Evolutionary conservation across 495 filamentous ascomycete species (phyloP).

Genomic region (Filosporella fistucella): DNA sequence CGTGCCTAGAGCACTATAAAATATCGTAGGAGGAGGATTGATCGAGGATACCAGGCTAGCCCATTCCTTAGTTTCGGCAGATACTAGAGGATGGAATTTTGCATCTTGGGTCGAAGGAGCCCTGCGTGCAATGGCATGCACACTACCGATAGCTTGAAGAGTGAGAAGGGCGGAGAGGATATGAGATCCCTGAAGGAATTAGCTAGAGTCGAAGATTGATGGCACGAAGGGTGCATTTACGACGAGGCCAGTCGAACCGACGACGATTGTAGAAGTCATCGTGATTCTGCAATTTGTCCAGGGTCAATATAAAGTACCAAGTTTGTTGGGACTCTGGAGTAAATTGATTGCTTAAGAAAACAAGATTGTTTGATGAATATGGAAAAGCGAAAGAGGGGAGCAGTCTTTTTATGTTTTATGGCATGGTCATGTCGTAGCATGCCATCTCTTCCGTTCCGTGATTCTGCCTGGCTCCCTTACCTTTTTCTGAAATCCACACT

Average conservation of each 20-base stretch:
- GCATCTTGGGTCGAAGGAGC: constrained; percentile 23
- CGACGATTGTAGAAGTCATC: constrained; percentile 22
- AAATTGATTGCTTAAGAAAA: no score
- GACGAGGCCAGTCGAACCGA: constrained; percentile 23
- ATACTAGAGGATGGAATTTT: constrained; percentile 37
- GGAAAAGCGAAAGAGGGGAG: no score
- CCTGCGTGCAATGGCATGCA: constrained; percentile 36
- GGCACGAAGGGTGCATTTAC: constrained; percentile 3
- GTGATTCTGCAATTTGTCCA: no score
- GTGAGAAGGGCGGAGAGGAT: constrained; percentile 45
- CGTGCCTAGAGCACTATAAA: constrained; percentile 55
- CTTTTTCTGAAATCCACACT: no score
- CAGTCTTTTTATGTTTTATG: no score
- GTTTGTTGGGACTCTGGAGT: no score
- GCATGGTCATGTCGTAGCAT: no score
- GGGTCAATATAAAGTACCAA: no score
- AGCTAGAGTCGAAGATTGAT: not conserved
- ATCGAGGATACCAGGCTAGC: constrained; percentile 39
- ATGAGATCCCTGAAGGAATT: constrained; percentile 31
- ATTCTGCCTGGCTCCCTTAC: no score
- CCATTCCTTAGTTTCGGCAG: constrained; percentile 39
- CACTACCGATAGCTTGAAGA: constrained; percentile 17
- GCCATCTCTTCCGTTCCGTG: no score
- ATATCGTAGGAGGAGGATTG: constrained; percentile 44
- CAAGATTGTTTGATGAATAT: no score